phyloP scores from a whole-genome alignment of 73 alveolate genomes.

The Tetrahymena borealis region DNA sequence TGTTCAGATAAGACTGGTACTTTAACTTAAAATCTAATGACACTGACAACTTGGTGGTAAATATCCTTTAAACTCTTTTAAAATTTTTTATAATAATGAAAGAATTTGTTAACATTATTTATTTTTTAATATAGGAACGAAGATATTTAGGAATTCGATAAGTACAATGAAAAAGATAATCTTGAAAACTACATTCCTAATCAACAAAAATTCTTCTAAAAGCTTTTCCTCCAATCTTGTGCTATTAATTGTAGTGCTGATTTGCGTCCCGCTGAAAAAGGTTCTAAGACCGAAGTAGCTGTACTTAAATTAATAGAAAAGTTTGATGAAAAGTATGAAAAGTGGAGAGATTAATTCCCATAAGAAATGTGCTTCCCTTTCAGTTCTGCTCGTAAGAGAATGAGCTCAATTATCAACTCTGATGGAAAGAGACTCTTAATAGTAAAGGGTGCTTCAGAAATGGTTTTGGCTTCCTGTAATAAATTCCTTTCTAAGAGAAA shows the following conservation, averaged over 20 bases:
- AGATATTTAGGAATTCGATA: conserved; percentile 1
- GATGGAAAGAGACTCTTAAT: conserved; percentile 49
- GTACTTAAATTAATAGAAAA: conserved; percentile 29
- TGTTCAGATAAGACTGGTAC: conserved; percentile 77
- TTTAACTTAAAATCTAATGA: conserved; percentile 60
- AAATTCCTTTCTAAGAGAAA: conserved; percentile 41
- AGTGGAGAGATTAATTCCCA: not conserved
- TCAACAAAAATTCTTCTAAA: not conserved
- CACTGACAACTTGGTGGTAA: conserved; percentile 18
- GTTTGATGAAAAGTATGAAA: conserved; percentile 1
- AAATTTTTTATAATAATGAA: too few relatives aligned
- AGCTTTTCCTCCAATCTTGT: conserved; percentile 10
- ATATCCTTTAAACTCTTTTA: not conserved
- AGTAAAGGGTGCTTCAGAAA: conserved; percentile 70
- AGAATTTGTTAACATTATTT: not conserved
- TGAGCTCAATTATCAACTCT: conserved; percentile 46
- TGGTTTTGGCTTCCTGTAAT: conserved; percentile 53
- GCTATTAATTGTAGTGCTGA: conserved; percentile 20
- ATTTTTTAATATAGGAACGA: conserved; percentile 4
- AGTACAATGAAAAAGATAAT: not conserved
- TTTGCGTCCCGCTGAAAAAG: conserved; percentile 43
- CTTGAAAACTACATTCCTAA: not conserved
- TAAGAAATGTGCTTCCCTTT: conserved; percentile 52
- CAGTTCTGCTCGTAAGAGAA: conserved; percentile 65
- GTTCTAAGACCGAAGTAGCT: conserved; percentile 63